phyloP scores from a whole-genome alignment of 352 stramenopile genomes.

The Pythium sp. region DNA sequence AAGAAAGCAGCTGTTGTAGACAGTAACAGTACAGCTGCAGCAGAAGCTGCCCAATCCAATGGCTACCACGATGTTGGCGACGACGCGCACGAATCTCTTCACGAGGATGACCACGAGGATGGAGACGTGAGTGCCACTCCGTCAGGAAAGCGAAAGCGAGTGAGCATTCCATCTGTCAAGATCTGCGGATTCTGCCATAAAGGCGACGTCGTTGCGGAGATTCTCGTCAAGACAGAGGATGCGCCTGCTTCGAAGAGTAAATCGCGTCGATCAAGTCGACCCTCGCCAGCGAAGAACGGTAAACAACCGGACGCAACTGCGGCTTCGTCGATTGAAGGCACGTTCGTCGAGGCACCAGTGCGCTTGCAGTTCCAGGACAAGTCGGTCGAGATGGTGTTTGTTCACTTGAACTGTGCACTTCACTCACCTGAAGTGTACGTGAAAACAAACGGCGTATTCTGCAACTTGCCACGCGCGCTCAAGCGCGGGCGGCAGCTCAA shows the following conservation, averaged over 20 bases:
- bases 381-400: conserved; percentile 56
- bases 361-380: conserved; percentile 71
- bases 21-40: neutral
- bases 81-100: conserved; percentile 2
- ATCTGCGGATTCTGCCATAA: conserved; percentile 60
- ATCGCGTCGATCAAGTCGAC: conserved; percentile 14
- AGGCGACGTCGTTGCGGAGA: conserved; percentile 33
- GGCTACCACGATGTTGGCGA: conserved; percentile 22
- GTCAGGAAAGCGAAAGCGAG: conserved; percentile 17
- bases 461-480: conserved; percentile 70
- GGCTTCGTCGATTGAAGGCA: conserved; percentile 45
- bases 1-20: neutral
- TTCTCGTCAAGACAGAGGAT: conserved; percentile 7
- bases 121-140: conserved; percentile 11
- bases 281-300: conserved; percentile 14
- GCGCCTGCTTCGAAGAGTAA: conserved; percentile 8
- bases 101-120: conserved; percentile 27
- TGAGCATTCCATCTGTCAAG: conserved; percentile 25
- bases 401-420: conserved; percentile 82
- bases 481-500: conserved; percentile 77
- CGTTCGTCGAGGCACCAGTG: conserved; percentile 74
- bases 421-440: conserved; percentile 84
- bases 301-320: conserved; percentile 15
- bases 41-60: conserved; percentile 8
- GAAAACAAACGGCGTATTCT: conserved; percentile 77